Conservation (phyloP, 192 early-diverging fungal genomes). For the Lunasporangiospora selenospora region DNA sequence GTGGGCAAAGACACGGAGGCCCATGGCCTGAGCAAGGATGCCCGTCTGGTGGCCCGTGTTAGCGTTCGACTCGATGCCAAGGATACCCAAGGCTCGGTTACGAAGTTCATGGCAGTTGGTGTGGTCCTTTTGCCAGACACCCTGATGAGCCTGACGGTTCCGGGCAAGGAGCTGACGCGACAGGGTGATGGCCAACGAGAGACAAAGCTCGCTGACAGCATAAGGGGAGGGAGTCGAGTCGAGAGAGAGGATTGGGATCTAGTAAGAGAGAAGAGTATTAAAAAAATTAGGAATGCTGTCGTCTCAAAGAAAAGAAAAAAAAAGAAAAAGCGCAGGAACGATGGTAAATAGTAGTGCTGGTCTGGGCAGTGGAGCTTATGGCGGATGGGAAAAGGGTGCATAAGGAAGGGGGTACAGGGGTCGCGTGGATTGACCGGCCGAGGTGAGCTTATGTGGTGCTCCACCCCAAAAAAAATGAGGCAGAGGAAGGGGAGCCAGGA, state of each 20-base stretch:
- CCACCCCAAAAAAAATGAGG: background rate
- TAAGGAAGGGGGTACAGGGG: too few relatives aligned
- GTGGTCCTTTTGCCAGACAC: conserved; percentile 48
- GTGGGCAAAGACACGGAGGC: conserved; percentile 41
- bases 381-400: too few relatives aligned
- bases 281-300: background rate
- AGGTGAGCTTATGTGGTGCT: too few relatives aligned
- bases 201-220: conserved; percentile 47
- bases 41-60: conserved; percentile 39
- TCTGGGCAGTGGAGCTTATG: too few relatives aligned
- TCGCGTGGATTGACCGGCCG: too few relatives aligned
- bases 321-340: too few relatives aligned
- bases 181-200: conserved; percentile 48
- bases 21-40: conserved; percentile 44
- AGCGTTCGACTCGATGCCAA: conserved; percentile 38
- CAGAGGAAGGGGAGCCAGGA: background rate
- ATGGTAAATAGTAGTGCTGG: too few relatives aligned
- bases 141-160: conserved; percentile 30
- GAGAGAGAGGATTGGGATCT: conserved; percentile 42
- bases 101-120: conserved; percentile 46
- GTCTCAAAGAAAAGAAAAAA: too few relatives aligned
- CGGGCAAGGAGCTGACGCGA: conserved; percentile 40
- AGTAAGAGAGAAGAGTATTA: background rate
- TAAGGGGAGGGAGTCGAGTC: conserved; percentile 46
- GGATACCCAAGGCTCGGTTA: conserved; percentile 38